Conservation (phyloP, 805 yeast species). For the Phaffomyces antillensis region DNA sequence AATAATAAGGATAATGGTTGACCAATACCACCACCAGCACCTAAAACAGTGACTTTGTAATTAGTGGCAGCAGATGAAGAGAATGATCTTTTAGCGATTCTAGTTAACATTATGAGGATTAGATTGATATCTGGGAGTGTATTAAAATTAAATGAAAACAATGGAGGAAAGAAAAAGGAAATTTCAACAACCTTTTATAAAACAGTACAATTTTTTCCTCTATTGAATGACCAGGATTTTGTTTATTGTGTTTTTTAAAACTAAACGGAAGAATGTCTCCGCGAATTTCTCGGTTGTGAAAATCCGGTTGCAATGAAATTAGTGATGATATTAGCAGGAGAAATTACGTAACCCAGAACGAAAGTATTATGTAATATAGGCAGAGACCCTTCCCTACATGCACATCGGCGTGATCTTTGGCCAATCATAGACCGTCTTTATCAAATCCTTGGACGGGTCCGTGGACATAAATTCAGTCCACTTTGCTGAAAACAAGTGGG, state of each 20-base stretch:
- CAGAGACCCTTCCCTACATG: background rate
- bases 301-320: background rate
- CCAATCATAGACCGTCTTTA: conserved; percentile 1
- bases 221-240: background rate
- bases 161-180: background rate
- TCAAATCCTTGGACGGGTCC: conserved; percentile 1
- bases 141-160: background rate
- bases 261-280: background rate
- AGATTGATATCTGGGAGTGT: background rate
- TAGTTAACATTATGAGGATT: conserved; percentile 41
- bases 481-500: background rate
- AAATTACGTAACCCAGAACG: background rate
- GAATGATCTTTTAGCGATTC: conserved; percentile 54
- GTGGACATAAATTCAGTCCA: no score
- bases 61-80: conserved; percentile 59
- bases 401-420: background rate
- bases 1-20: conserved; percentile 78
- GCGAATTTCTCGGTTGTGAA: background rate
- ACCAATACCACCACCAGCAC: conserved; percentile 95
- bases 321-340: no score
- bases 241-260: no score
- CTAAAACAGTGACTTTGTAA: conserved; percentile 74
- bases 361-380: background rate
- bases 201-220: background rate
- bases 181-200: background rate